Base-by-base conservation (phyloP, 805 yeast species). In the Yamadazyma laniorum region DNA sequence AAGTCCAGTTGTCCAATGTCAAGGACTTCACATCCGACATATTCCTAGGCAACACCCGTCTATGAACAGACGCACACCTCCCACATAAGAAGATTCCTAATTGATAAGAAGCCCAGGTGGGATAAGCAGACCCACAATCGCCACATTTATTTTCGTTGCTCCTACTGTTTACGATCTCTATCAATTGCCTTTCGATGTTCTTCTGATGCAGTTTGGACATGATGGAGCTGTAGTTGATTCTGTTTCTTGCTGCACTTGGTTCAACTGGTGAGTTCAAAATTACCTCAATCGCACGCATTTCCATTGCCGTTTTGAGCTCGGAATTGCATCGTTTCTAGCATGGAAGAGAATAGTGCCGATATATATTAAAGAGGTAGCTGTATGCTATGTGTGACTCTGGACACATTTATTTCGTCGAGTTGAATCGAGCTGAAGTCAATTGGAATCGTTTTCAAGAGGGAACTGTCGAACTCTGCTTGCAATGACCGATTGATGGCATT, bases 81-180 rank as follows among this genome's bases (percentile, higher is more conserved):
- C 93, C 93, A 65, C 95, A 87, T 13, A 87, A 65, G 42, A 87
- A 80, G 4, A 85, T 63, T 18, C 95, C 95, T 29, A 85, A 43
- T 44, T 56, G 65, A 40, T 52, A 59, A 26, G 70, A 64, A 3
- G 72, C 73, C 72, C 72, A 68, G 49, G 84, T 85, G 6, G 95
- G 93, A 57, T 74, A 80, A 3, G 74, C 55, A 4, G 78, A 63
- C 2, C 77, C 75, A 62, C 95, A 86, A 55, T 86, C 95, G 25
- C 89, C 95, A 59, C 95, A 86, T 54, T 70, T 76, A 58, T 84
- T 85, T 33, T 67, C 63, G 55, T 85, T 86, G 13, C 61, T 77
- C 9, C 75, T 65, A 29, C 66, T 54, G 52, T 82, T 83, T 47
- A 85, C 70, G 41, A 85, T 58, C 26, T 75, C 80, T 37, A 79